A percentile compares a stretch with the other conserved stretches of the same genome.
phyloP scores from a whole-genome alignment of 2,329 filamentous ascomycete genomes.

The Trichoderma oligosporum region DNA sequence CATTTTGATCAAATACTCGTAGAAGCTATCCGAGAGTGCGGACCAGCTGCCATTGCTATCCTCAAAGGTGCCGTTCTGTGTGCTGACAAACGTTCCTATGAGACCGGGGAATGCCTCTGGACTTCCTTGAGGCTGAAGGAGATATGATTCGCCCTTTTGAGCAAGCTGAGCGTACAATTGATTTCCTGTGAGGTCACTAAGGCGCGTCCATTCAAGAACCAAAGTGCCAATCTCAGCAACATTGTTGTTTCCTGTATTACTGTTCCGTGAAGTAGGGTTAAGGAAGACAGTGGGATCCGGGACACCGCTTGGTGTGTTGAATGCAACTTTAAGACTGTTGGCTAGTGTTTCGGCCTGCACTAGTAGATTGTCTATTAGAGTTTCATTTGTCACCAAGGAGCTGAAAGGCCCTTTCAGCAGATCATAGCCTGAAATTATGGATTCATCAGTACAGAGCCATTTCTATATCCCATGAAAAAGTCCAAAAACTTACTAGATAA shows the following conservation, averaged over 20 bases:
- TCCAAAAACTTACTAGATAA: constrained; percentile 57
- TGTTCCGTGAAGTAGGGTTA: constrained; percentile 45
- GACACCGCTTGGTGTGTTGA: constrained; percentile 70
- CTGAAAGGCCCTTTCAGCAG: constrained; percentile 65
- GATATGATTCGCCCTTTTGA: constrained; percentile 64
- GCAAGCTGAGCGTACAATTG: constrained; percentile 61
- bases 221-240: constrained; percentile 75
- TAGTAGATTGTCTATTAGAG: constrained; percentile 57
- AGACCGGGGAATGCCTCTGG: constrained; percentile 74
- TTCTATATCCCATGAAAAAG: too few species aligned
- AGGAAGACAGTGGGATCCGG: constrained; percentile 68
- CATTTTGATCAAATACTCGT: constrained; percentile 92
- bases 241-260: constrained; percentile 58
- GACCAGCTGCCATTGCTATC: constrained; percentile 71
- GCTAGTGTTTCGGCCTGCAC: constrained; percentile 65
- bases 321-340: constrained; percentile 71
- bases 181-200: constrained; percentile 72
- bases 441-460: neutral
- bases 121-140: constrained; percentile 57
- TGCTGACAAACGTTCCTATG: constrained; percentile 63
- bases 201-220: constrained; percentile 77
- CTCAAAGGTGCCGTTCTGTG: constrained; percentile 62
- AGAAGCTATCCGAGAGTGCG: constrained; percentile 74
- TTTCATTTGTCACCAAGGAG: constrained; percentile 41
- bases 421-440: constrained; percentile 52